Conservation (phyloP, 345 rosid genomes). For the Brassica rapa region DNA sequence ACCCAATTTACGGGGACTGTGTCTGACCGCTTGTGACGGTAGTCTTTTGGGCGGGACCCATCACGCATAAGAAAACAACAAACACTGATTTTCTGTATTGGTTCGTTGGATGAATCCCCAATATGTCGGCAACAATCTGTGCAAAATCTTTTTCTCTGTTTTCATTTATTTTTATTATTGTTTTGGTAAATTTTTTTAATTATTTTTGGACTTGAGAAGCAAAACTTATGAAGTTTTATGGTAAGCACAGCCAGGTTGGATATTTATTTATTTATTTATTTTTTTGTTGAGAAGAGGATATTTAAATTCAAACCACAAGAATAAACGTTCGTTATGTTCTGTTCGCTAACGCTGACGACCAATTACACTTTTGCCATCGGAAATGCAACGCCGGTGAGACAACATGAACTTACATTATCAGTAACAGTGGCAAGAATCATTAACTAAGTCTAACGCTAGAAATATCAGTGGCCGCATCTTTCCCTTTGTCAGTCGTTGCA, state of each 20-base stretch:
- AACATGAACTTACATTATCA: too few species aligned
- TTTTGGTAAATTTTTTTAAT: neutral
- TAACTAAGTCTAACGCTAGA: too few species aligned
- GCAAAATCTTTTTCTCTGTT: slow-evolving; percentile 15
- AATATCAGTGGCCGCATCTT: too few species aligned
- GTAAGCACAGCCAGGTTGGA: neutral
- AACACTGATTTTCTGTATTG: slow-evolving; percentile 22
- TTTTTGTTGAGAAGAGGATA: neutral
- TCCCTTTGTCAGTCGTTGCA: too few species aligned
- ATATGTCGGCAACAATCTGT: slow-evolving; percentile 43
- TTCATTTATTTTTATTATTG: neutral
- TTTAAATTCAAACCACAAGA: neutral
- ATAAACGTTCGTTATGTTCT: neutral
- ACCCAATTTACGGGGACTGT: slow-evolving; percentile 25
- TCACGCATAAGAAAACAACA: slow-evolving; percentile 9
- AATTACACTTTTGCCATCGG: too few species aligned
- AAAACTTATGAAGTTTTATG: neutral
- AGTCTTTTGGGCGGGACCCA: slow-evolving; percentile 25
- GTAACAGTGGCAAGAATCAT: too few species aligned
- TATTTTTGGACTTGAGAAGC: neutral
- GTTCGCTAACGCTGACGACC: too few species aligned
- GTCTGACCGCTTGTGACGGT: slow-evolving; percentile 32
- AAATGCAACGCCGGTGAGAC: too few species aligned
- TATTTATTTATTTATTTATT: too few species aligned
- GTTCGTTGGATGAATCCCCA: slow-evolving; percentile 24